phyloP scores from a whole-genome alignment of 306 rosid species.

The Fragaria vesca region DNA sequence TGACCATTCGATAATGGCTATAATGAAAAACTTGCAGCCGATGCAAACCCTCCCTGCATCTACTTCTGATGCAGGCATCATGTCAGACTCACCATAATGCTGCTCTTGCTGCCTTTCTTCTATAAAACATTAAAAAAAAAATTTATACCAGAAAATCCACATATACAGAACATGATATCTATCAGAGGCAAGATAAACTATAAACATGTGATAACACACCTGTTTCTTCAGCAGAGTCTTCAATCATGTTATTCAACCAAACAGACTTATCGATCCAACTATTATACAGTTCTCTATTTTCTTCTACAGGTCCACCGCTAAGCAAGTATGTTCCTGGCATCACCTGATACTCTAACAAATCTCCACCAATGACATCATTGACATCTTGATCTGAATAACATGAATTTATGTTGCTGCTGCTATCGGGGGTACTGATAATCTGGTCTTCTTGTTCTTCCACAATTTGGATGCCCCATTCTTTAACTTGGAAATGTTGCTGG shows the following conservation, averaged over 20 bases:
- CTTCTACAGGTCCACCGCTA: not conserved
- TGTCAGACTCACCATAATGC: not conserved
- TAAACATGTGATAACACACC: not conserved
- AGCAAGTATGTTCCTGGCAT: not conserved
- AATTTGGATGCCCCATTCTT: not conserved
- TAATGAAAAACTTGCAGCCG: not conserved
- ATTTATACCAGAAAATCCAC: too few relatives aligned
- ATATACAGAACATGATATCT: too few relatives aligned
- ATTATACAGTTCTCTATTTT: not conserved
- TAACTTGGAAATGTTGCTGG: not conserved
- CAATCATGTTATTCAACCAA: not conserved
- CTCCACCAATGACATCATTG: not conserved
- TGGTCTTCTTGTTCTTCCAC: not conserved
- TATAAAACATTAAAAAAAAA: not conserved
- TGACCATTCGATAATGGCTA: not conserved
- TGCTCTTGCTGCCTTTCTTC: not conserved
- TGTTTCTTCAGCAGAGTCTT: not conserved
- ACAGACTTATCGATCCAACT: not conserved
- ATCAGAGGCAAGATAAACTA: too few relatives aligned
- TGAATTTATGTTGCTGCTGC: not conserved
- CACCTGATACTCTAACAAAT: not conserved
- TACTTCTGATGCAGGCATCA: not conserved
- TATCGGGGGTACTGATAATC: not conserved
- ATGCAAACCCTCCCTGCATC: not conserved
- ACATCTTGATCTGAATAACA: not conserved